Conservation (phyloP, 2,329 filamentous ascomycete genomes). For the Arthroderma sp. region DNA sequence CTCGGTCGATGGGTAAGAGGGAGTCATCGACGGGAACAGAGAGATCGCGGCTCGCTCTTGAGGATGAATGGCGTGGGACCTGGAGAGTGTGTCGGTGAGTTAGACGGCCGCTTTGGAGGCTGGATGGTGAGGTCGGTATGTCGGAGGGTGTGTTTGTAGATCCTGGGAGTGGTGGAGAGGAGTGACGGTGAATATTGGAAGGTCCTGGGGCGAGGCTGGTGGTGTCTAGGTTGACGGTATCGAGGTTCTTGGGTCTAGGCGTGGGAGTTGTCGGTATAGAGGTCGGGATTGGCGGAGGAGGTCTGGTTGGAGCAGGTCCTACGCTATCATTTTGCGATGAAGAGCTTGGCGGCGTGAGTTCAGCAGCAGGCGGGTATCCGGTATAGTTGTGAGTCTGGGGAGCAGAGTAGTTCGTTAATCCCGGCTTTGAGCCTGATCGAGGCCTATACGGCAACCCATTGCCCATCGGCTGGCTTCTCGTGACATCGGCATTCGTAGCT, state of each 20-base stretch:
- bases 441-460: background rate
- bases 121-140: constrained; percentile 12
- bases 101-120: constrained; percentile 47
- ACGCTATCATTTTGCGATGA: background rate
- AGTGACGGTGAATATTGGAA: constrained; percentile 8
- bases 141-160: constrained; percentile 5
- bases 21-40: constrained; percentile 43
- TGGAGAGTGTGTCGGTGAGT: constrained; percentile 82
- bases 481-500: background rate
- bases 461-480: background rate
- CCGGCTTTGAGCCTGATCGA: background rate
- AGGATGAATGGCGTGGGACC: constrained; percentile 58
- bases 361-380: background rate
- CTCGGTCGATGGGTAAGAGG: constrained; percentile 62
- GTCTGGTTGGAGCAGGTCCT: constrained; percentile 2
- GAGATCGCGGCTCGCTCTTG: constrained; percentile 53
- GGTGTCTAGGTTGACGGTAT: constrained; percentile 25
- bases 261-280: constrained; percentile 19
- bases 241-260: constrained; percentile 15
- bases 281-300: background rate
- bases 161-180: constrained; percentile 9
- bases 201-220: constrained; percentile 23
- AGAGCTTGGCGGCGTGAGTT: background rate
- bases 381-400: background rate
- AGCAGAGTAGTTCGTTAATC: background rate